Evolutionary conservation across 1,284 basidiomycete genomes (phyloP), one percentile per base, ranked within the genome.

Genomic region (Tilletia horrida): DNA sequence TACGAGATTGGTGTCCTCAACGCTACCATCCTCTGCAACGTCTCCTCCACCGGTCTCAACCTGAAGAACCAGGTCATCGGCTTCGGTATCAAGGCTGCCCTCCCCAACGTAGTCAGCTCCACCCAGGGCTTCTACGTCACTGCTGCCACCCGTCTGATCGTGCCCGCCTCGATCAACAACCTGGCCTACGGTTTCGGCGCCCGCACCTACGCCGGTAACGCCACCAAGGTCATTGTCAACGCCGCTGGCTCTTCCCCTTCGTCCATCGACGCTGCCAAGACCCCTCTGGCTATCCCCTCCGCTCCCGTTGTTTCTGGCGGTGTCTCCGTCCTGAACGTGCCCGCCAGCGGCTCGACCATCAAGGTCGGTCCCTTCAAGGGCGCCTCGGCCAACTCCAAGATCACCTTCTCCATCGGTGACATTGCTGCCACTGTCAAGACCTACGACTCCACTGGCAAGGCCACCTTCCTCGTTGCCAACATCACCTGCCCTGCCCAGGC

Each of bases 201-300:
- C 55, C 55, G 55, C 55, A 59, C 55, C 29, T 59, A 59, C 55
- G 55, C 55, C 55, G 55, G 55, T 21, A 40, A 59, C 29, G 55
- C 55, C 27, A 59, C 55, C 55, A 59, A 59, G 55, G 55, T 59
- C 55, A 59, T 59, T 35, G 55, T 59, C 55, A 59, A 59, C 55
- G 55, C 55, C 55, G 16, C 27, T 16, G 55, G 55, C 31, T 25
- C 55, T 27, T 31, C 27, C 29, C 55, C 55, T 29, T 31, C 55
- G 25, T 31, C 13, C 14, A 6, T 59, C 14, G 31, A 59, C 55
- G 55, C 55, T 4, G 52, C 52, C 55, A 16, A n/a, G 13, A 35
- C 55, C 55, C 55, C 55, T 29, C 27, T 59, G 27, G 31, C 29
- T 27, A 59, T 59, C 29, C 29, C 55, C 55, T 59, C 55, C 13